Evolutionary conservation across 129 eudicot species (phyloP).

Genomic region (Tanacetum coccineum): DNA sequence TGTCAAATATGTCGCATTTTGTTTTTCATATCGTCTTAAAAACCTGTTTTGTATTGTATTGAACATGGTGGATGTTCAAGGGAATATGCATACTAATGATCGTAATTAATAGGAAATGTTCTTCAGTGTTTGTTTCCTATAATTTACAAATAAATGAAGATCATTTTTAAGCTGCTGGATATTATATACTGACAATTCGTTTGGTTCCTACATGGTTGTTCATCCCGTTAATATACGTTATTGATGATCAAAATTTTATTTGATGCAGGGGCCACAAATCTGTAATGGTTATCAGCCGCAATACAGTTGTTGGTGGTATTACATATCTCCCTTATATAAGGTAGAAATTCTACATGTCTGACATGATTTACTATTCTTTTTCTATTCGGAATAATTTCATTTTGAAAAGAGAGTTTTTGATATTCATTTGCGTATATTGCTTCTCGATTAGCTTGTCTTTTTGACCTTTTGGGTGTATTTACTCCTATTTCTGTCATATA

Average conservation of each 20-base stretch:
- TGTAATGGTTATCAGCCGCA: slow-evolving; percentile 79
- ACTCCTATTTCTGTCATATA: neutral
- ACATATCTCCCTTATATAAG: slow-evolving; percentile 92
- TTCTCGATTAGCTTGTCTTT: neutral
- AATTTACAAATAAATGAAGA: neutral
- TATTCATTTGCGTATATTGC: neutral
- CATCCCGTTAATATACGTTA: neutral
- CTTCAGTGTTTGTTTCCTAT: neutral
- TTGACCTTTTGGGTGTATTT: neutral
- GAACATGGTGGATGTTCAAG: neutral
- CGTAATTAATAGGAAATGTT: neutral
- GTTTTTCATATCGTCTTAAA: slow-evolving; percentile 6
- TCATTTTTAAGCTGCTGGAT: slow-evolving; percentile 17
- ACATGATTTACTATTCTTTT: neutral
- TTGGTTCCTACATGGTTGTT: slow-evolving; percentile 18
- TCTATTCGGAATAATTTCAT: no score
- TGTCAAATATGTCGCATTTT: slow-evolving; percentile 4
- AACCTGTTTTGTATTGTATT: neutral
- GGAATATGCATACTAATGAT: slow-evolving; percentile 6
- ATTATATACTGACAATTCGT: neutral
- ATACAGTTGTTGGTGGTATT: slow-evolving; percentile 88
- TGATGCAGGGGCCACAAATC: slow-evolving; percentile 89
- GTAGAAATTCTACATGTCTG: slow-evolving; percentile 33
- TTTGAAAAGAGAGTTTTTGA: slow-evolving; percentile 3
- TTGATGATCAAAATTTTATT: slow-evolving; percentile 1